Base-by-base conservation (phyloP, 2,329 filamentous ascomycete species). In the Drechslerella dactyloides region DNA sequence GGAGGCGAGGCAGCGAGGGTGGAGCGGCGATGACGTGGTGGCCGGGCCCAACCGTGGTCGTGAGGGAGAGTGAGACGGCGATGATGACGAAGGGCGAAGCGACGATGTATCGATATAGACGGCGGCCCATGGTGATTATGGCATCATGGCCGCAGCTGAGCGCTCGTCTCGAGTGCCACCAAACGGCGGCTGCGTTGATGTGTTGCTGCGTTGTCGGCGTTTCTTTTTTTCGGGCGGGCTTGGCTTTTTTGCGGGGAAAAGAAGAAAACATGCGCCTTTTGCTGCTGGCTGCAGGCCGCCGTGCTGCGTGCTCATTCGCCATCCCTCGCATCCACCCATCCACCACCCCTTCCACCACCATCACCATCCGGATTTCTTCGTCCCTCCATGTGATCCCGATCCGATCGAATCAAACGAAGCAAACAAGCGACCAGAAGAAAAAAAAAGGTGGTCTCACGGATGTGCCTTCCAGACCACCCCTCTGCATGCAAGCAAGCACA, bases 191-290 rank as follows among this genome's bases (percentile, higher is more conserved):
- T 4, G 37, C 19, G 46, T 27, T 53, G 55, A 17, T 48, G 59
- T 19, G 59, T 63, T 57, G 57, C 15, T 30, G 58, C 21, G 64
- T 37, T 30, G 53, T n/a, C 24, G 40, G 52, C 51, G 51, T 69
- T 69, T 69, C 52, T 57, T 69, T 69, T 68, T 69, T 40, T 50
- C 40, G 48, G 46, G 33, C 17, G 15, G 35, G 56, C 65, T 69
- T 69, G 65, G 65, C 65, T 54, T 62, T 69, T 69, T 69, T 69
- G 65, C 65, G 65, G 65, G 65, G 65, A 69, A 69, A 60, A 63
- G 57, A 69, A 69, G 64, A 60, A 69, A 69, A 62, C 37, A 42
- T 42, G 37, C 5, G 37, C 37, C 42, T 60, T 33, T 33, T 33
- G 27, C 27, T 33, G 27, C 27, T 33, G 27, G 27, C 27, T 33